Evolutionary conservation across 2,329 filamentous ascomycete genomes (phyloP).

Genomic region (Penicillium freii): DNA sequence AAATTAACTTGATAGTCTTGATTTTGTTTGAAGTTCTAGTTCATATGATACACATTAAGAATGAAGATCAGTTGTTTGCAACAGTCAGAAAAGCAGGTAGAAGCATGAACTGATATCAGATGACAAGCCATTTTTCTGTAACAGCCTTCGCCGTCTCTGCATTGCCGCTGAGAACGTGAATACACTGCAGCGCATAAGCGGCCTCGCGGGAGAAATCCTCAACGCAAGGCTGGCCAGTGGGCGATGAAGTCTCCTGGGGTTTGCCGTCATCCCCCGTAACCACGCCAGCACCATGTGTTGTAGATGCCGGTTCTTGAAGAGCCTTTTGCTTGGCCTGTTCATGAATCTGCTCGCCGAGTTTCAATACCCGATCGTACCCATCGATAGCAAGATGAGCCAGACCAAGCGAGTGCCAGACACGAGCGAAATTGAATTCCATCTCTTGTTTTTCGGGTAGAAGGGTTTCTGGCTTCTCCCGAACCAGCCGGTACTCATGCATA

Average conservation of each 20-base stretch:
- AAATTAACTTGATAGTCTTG: neutral
- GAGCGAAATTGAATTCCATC: conserved; percentile 76
- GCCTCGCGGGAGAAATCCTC: conserved; percentile 68
- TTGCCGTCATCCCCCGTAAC: conserved; percentile 22
- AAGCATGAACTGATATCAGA: conserved; percentile 33
- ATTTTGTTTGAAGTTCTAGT: neutral
- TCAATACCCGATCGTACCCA: conserved; percentile 64
- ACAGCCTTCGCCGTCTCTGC: conserved; percentile 58
- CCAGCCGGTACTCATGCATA: conserved; percentile 68
- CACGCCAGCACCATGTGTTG: conserved; percentile 42
- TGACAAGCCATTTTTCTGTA: conserved; percentile 59
- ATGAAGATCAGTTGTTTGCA: neutral
- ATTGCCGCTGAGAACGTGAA: conserved; percentile 66
- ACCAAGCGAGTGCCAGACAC: conserved; percentile 73
- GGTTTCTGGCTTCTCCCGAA: conserved; percentile 49
- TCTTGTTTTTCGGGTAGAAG: conserved; percentile 61
- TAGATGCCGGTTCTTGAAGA: conserved; percentile 30
- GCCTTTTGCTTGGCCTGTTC: conserved; percentile 24
- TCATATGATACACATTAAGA: conserved; percentile 2
- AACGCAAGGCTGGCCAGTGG: conserved; percentile 23
- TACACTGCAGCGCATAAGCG: conserved; percentile 69
- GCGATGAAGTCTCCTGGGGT: conserved; percentile 2
- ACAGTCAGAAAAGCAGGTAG: neutral
- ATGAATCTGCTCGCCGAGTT: conserved; percentile 49
- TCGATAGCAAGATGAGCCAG: conserved; percentile 69